These are phyloP conservation scores for Acacia confusa DNA, from an alignment of 306 rosid genomes.

Conservation along the genomic window DNA sequence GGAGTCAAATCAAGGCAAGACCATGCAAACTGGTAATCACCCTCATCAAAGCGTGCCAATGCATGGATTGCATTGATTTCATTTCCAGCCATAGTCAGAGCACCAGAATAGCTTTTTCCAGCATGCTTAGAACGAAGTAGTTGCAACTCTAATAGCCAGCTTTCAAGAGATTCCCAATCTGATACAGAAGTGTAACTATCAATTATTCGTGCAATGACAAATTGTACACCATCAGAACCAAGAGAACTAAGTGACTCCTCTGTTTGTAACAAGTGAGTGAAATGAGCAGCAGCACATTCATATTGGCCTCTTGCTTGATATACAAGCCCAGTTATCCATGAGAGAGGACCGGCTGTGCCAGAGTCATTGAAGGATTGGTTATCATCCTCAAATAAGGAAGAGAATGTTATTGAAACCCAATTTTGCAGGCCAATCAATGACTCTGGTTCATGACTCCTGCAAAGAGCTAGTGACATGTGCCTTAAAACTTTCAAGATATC, in stretches of 20 bases:
- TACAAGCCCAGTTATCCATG: slow-evolving; percentile 88
- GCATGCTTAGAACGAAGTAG: slow-evolving; percentile 90
- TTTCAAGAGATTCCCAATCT: slow-evolving; percentile 93
- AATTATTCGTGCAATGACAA: slow-evolving; percentile 82
- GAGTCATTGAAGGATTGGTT: slow-evolving; percentile 47
- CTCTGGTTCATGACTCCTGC: slow-evolving; percentile 78
- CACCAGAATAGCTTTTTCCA: slow-evolving; percentile 88
- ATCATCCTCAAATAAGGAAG: slow-evolving; percentile 73
- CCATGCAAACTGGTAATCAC: slow-evolving; percentile 88
- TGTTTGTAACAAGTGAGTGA: slow-evolving; percentile 70
- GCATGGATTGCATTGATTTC: slow-evolving; percentile 96
- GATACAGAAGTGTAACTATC: slow-evolving; percentile 86
- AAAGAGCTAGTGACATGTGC: slow-evolving; percentile 75
- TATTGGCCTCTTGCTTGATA: slow-evolving; percentile 86
- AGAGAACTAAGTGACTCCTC: slow-evolving; percentile 78
- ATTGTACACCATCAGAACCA: slow-evolving; percentile 94
- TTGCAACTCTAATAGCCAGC: slow-evolving; percentile 88
- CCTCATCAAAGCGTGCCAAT: slow-evolving; percentile 85
- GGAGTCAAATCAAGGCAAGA: slow-evolving; percentile 93
- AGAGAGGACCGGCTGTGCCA: slow-evolving; percentile 53
- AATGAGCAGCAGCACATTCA: slow-evolving; percentile 91
- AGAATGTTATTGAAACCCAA: slow-evolving; percentile 74
- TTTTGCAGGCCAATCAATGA: slow-evolving; percentile 79
- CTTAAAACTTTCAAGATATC: slow-evolving; percentile 75
- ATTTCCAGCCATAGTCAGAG: slow-evolving; percentile 89